Evolutionary conservation across 2,329 filamentous ascomycete species (phyloP), one percentile per base, ranked within the genome.

Genomic region (Penicillium sp.): DNA sequence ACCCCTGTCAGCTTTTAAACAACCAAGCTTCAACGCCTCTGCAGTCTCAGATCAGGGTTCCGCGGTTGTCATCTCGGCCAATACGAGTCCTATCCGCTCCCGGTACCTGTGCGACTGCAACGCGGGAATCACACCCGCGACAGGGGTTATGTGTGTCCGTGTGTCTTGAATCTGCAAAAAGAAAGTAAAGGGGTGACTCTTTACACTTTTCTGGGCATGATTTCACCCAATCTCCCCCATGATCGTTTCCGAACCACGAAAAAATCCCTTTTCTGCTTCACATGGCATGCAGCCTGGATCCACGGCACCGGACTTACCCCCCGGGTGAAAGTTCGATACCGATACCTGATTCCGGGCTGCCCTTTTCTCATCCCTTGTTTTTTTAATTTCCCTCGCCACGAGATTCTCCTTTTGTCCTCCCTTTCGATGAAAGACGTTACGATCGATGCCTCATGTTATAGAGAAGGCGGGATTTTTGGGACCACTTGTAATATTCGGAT

Each of bases 371-470:
- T 44, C 24, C 32, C 23, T 18, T 32, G 37, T 37, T 43, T 32
- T 43, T 37, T 43, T 15, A 43, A 41, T 33, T 39, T 17, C 27
- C 36, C 56, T 64, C 58, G 57, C 62, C 61, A 68, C 64, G 62
- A 65, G 52, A 55, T 54, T 52, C 50, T 51, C 46, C 52, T 50
- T 50, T 46, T 30, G 26, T 29, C 23, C 29, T 30, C 50, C 47
- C 49, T 50, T 46, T 63, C 56, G 60, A 68, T 63, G 65, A 69
- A 69, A 70, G 68, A 70, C 62, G 61, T 71, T 71, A 73, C 66
- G 70, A 72, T 72, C 68, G 63, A 71, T 68, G 69, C 65, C 65
- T 71, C 64, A 71, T 68, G 67, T 65, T 67, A 72, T 73, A 72
- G 68, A 71, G 63, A 69, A 66, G 67, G 62, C 55, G 58, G 60